Percentiles rank a stretch among this genome's conserved stretches.
phyloP scores from a whole-genome alignment of 345 rosid genomes.

The Eucalyptus pumila region DNA sequence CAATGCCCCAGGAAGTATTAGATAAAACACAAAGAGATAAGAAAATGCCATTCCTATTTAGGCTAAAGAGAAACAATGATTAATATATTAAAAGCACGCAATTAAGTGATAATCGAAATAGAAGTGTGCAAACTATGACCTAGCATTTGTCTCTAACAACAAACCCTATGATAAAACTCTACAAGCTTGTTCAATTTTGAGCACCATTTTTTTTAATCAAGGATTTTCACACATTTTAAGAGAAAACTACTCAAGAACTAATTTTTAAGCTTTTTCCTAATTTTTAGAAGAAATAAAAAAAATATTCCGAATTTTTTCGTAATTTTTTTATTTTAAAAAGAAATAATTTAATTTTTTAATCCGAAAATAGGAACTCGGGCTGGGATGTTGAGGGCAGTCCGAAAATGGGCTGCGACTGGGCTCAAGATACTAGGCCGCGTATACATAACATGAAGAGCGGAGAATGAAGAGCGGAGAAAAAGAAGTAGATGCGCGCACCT shows the following conservation, averaged over 20 bases:
- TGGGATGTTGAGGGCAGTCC: not conserved
- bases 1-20: rapidly evolving
- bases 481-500: too few species aligned
- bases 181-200: not conserved
- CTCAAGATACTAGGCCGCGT: not conserved
- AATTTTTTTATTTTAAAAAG: too few species aligned
- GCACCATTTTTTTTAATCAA: not conserved
- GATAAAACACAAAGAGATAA: rapidly evolving
- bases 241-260: not conserved
- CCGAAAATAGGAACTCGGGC: not conserved
- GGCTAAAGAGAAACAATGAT: not conserved
- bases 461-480: not conserved
- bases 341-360: too few species aligned
- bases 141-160: not conserved
- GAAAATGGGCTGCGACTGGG: not conserved
- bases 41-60: too few species aligned
- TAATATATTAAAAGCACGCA: not conserved
- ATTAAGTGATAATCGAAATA: too few species aligned
- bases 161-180: not conserved
- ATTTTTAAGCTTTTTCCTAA: too few species aligned
- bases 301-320: too few species aligned
- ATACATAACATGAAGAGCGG: not conserved
- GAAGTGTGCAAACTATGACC: not conserved
- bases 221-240: not conserved
- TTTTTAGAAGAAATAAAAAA: not conserved